Percentiles rank a stretch among this genome's conserved stretches.
phyloP scores from a whole-genome alignment of 345 rosid species.

The Acer saccharum region DNA sequence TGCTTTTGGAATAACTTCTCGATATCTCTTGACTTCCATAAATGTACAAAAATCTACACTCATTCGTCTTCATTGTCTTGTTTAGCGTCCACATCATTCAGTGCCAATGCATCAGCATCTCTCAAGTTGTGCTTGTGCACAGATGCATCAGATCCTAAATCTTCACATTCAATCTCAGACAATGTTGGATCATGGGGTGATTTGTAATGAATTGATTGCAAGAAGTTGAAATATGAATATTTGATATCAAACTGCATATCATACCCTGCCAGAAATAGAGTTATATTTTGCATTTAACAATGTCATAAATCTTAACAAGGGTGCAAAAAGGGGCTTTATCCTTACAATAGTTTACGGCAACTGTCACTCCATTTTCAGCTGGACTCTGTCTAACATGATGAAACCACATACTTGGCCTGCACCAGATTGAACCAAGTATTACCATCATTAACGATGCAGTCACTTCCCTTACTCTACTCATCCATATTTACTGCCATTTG shows the following conservation, averaged over 20 bases:
- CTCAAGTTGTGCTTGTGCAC: neutral
- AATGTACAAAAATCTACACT: neutral
- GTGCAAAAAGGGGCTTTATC: neutral
- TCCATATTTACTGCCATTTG: neutral
- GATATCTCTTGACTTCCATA: neutral
- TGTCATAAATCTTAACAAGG: neutral
- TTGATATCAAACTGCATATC: constrained; percentile 90
- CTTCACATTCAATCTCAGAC: constrained; percentile 25
- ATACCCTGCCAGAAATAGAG: constrained; percentile 60
- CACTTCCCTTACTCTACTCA: neutral
- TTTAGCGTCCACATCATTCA: neutral
- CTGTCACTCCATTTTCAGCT: constrained; percentile 65
- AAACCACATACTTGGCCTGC: constrained; percentile 99
- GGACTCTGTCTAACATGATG: constrained; percentile 89
- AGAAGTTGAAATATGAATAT: constrained; percentile 84
- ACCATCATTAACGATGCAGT: neutral
- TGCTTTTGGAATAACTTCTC: neutral
- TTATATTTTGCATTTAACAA: constrained; percentile 1
- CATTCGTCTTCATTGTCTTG: neutral
- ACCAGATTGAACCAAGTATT: constrained; percentile 13
- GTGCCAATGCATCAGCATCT: constrained; percentile 10
- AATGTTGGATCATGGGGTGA: constrained; percentile 23
- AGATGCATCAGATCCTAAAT: constrained; percentile 19
- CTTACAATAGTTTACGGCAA: constrained; percentile 90
- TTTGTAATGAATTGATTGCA: constrained; percentile 56